phyloP scores from a whole-genome alignment of 306 rosid species.

The Leucaena leucocephala region DNA sequence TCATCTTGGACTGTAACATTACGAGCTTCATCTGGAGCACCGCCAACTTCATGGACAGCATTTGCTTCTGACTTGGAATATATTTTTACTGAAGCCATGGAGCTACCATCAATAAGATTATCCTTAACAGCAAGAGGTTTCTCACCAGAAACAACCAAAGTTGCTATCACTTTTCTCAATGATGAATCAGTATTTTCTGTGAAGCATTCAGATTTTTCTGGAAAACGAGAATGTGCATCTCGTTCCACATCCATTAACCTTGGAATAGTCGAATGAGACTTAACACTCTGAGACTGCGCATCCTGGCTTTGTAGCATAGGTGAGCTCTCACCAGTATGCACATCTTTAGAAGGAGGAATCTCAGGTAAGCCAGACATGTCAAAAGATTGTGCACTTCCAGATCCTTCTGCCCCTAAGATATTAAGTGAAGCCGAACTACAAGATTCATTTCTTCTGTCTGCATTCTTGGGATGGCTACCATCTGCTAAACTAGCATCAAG shows the following conservation, averaged over 20 bases:
- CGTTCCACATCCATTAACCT: slow-evolving; percentile 5
- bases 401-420: slow-evolving; percentile 52
- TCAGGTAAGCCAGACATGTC: slow-evolving; percentile 47
- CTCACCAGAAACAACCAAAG: slow-evolving; percentile 43
- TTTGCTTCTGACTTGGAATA: slow-evolving; percentile 54
- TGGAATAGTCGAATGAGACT: neutral
- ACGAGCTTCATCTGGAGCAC: slow-evolving; percentile 42
- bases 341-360: slow-evolving; percentile 52
- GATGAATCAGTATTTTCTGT: slow-evolving; percentile 30
- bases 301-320: slow-evolving; percentile 38
- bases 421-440: slow-evolving; percentile 60
- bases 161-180: slow-evolving; percentile 38
- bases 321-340: slow-evolving; percentile 37
- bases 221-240: slow-evolving; percentile 6
- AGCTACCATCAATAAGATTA: slow-evolving; percentile 30
- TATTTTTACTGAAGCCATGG: slow-evolving; percentile 39
- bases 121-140: slow-evolving; percentile 41
- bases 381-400: slow-evolving; percentile 45
- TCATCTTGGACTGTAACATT: slow-evolving; percentile 49
- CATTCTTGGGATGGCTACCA: slow-evolving; percentile 44
- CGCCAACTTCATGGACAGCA: slow-evolving; percentile 41
- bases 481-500: slow-evolving; percentile 49
- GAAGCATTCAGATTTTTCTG: slow-evolving; percentile 33
- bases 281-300: slow-evolving; percentile 15
- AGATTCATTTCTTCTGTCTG: slow-evolving; percentile 46